Evolutionary conservation across 2,329 filamentous ascomycete genomes (phyloP), one percentile per base, ranked within the genome.

Genomic region (Pseudopithomyces maydicus): DNA sequence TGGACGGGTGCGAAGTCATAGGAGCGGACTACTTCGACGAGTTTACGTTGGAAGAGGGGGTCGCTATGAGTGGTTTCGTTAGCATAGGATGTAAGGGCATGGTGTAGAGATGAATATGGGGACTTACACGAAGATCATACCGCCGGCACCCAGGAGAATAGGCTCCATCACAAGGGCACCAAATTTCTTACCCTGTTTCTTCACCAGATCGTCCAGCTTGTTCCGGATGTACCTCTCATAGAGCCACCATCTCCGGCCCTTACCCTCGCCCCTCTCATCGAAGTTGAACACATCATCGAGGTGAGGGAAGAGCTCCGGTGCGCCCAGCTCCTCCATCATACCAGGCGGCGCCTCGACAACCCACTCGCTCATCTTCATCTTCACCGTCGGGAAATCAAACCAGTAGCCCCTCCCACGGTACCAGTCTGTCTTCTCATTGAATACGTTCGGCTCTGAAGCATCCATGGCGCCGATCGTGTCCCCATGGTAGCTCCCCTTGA

Each of bases 381-480:
- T 84, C 4, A 95, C 84, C 1, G 82, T 84, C 0, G 91, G 92
- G 56, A 89, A 92, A 59, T 92, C 89, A 52, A 95, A 88, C 92
- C 92, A 96, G 68, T 87, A 84, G 0, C 92, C 91, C 46, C 87
- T 86, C 0, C 90, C 90, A 57, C 85, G 79, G 69, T 96, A 96
- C 91, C 91, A 96, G 68, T 95, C 91, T 0, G 93, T 89, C 71
- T 91, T 91, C 65, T 91, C 85, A 66, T 96, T 96, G 73, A 84
- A 96, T 0, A 85, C 84, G 33, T 85, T 88, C 0, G 91, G 91
- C 69, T 95, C 90, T 0, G 90, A 87, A 52, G 87, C 90, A 72
- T 95, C 91, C 92, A 96, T 95, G 0, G 90, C 90, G 0, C 91
- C 91, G 45, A 96, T 92, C 0, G 91, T 96, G 68, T 96, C 92